Base-by-base conservation (phyloP, 768 basidiomycete genomes). In the Neoboletus subvelutipes region DNA sequence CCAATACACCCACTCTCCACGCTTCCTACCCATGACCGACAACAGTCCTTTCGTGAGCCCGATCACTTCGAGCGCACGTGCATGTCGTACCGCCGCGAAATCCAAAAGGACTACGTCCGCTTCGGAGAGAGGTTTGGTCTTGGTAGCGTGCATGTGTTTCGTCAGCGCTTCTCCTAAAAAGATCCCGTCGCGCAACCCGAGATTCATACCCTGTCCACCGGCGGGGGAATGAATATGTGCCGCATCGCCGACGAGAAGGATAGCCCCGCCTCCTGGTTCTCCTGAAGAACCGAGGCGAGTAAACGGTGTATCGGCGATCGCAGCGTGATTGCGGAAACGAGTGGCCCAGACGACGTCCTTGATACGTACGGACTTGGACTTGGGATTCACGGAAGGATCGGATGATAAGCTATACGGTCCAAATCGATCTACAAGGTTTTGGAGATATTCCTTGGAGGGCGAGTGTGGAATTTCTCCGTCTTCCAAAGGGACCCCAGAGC, bases 121-220 rank as follows among this genome's bases (percentile, higher is more conserved):
- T 22, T 62, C 67, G 1, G 59, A 31, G 5, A 60, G 50, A 0
- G 60, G 31, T 22, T 45, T 34, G 5, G 53, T 56, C 33, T 64
- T 54, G 9, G 58, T 8, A 4, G 62, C 64, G 7, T 52, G 61
- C 1, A 77, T 53, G 62, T 80, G 79, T 31, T 72, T 67, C 24
- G 67, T 64, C 45, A 84, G 62, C 0, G 67, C 73, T 17, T 77
- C 73, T 5, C 76, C 81, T 13, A 83, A 71, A 46, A 73, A 70
- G 15, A 82, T 59, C 1, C 78, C 81, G 54, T 84, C 83, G 12
- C 83, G 76, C 24, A 84, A 65, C 11, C 82, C 82, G 26, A 84
- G 76, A 57, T 83, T 83, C 82, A 84, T 80, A 8, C 83, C 83
- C 58, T 84, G 83, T 1, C 83, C 83, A 4, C 83, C 82, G 2